Percentiles rank a stretch among this genome's conserved stretches.
Conservation (phyloP, 768 basidiomycete species). For the Termitomyces sp. region DNA sequence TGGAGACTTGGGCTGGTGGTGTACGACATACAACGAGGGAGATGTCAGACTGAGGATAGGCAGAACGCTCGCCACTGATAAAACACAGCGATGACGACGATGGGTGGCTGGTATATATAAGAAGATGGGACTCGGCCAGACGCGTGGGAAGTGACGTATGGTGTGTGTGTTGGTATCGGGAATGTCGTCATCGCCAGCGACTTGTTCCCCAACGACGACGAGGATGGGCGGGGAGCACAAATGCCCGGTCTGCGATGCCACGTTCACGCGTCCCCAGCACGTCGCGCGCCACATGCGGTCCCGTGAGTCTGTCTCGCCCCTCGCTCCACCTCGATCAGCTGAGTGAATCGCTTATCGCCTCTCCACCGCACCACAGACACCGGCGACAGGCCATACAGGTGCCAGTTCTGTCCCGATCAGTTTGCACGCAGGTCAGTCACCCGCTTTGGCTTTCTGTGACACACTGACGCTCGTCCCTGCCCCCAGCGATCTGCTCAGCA, state of each 20-base stretch:
- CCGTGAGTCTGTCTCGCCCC: background rate
- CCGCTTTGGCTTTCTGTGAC: no score
- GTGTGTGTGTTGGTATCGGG: background rate
- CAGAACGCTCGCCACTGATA: no score
- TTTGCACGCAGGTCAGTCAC: slow-evolving; percentile 72
- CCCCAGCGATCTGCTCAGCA: slow-evolving; percentile 77
- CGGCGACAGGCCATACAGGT: slow-evolving; percentile 86
- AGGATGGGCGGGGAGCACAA: slow-evolving; percentile 78
- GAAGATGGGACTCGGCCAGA: no score
- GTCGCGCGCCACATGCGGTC: slow-evolving; percentile 81
- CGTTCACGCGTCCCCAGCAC: slow-evolving; percentile 85
- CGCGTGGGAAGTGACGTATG: slow-evolving; percentile 8
- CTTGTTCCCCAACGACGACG: background rate
- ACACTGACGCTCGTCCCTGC: no score
- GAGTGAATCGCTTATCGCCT: no score
- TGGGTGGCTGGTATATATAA: no score
- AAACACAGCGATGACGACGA: no score
- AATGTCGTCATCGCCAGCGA: slow-evolving; percentile 1
- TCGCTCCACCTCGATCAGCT: background rate
- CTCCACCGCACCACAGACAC: slow-evolving; percentile 52
- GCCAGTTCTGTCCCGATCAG: slow-evolving; percentile 83
- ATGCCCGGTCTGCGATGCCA: slow-evolving; percentile 83
- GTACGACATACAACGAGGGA: no score
- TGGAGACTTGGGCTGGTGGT: no score
- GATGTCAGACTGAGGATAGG: no score